A percentile compares a stretch with the other conserved stretches of the same genome.
These are phyloP conservation scores for Fusarium sp. DNA, from an alignment of 2,329 filamentous ascomycete species.

Conservation along the genomic window DNA sequence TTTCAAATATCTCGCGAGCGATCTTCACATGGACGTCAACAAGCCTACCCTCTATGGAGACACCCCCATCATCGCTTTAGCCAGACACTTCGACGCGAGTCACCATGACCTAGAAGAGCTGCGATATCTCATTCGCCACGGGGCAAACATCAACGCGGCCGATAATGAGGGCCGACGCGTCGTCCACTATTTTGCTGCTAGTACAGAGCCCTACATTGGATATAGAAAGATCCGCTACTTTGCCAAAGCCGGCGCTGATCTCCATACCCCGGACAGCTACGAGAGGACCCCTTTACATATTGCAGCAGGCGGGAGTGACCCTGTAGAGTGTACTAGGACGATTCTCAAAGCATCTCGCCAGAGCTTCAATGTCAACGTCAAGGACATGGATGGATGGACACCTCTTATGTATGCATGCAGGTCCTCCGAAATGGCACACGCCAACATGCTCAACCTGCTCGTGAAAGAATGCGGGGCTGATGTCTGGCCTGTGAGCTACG, in stretches of 20 bases:
- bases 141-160: neutral
- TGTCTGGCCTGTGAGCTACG: neutral
- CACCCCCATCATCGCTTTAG: neutral
- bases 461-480: neutral
- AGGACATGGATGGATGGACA: constrained; percentile 1
- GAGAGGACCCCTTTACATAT: constrained; percentile 1
- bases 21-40: neutral
- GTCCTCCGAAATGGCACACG: neutral
- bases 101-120: neutral
- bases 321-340: neutral
- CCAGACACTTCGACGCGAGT: fast-evolving
- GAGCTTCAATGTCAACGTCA: neutral
- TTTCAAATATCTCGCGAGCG: neutral
- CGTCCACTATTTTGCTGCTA: neutral
- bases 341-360: neutral
- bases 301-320: neutral
- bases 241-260: neutral
- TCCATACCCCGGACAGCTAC: neutral
- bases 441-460: neutral
- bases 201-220: neutral
- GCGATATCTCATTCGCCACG: neutral
- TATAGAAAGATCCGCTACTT: neutral
- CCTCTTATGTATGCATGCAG: constrained; percentile 12
- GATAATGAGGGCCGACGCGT: neutral
- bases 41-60: neutral